Evolutionary conservation across 441 rosid genomes (phyloP).

Genomic region (Populus hybrid): DNA sequence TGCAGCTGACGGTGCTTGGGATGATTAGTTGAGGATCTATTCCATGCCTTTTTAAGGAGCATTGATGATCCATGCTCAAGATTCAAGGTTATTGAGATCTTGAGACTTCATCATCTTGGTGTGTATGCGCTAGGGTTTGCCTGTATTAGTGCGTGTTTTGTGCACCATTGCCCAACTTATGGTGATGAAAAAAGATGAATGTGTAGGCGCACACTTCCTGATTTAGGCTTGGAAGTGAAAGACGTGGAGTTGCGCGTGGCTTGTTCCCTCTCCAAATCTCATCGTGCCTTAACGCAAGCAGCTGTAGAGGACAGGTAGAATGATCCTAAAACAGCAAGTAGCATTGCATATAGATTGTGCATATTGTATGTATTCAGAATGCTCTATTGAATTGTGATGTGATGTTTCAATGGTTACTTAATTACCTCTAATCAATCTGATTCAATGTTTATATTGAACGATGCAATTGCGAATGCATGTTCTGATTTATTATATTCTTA

Average conservation of each 20-base stretch:
- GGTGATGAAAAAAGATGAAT: background rate
- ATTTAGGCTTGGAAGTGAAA: background rate
- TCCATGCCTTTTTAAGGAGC: background rate
- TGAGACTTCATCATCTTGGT: no score
- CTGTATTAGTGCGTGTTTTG: no score
- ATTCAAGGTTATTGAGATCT: conserved; percentile 5
- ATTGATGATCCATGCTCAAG: background rate
- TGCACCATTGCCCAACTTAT: background rate
- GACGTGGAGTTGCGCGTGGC: no score
- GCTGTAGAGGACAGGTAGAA: background rate
- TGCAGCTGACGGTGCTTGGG: conserved; percentile 43
- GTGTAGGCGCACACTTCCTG: background rate
- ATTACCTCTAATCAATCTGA: no score
- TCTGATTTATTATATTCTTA: no score
- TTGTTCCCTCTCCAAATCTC: background rate
- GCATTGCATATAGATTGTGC: conserved; percentile 1
- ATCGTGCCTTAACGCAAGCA: background rate
- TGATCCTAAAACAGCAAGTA: background rate
- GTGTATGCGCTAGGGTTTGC: no score
- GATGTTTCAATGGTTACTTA: no score
- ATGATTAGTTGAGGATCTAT: conserved; percentile 19
- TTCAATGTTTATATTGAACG: no score
- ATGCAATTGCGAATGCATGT: no score
- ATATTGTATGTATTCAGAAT: conserved; percentile 7
- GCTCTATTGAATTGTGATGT: background rate